phyloP scores from a whole-genome alignment of 805 yeast species.

The Candida sakaeoensis region DNA sequence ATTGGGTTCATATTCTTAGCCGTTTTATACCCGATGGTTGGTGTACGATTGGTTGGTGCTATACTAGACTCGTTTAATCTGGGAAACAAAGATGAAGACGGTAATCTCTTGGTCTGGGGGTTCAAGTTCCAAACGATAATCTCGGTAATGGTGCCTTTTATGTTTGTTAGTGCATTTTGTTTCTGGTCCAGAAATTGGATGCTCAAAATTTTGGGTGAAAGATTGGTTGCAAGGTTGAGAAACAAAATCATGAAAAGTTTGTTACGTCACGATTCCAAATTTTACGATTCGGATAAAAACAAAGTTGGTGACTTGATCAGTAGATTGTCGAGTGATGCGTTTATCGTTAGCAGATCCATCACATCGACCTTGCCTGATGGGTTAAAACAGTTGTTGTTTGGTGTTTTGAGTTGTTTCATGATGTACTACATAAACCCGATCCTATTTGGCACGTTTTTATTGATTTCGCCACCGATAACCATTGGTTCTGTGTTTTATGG shows the following conservation, averaged over 20 bases:
- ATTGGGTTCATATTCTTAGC: conserved; percentile 41
- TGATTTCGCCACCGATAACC: conserved; percentile 44
- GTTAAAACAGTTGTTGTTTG: conserved; percentile 40
- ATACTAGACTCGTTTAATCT: conserved; percentile 41
- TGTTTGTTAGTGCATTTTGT: conserved; percentile 40
- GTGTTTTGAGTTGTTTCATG: conserved; percentile 40
- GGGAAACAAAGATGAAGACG: conserved; percentile 32
- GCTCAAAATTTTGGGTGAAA: conserved; percentile 37
- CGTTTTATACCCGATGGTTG: conserved; percentile 41
- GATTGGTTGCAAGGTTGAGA: conserved; percentile 42
- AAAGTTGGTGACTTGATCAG: conserved; percentile 46
- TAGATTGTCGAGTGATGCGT: conserved; percentile 43
- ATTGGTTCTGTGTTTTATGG: conserved; percentile 45
- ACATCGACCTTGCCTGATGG: conserved; percentile 45
- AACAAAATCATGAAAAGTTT: conserved; percentile 39
- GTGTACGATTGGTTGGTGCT: conserved; percentile 41
- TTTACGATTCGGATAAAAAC: conserved; percentile 41
- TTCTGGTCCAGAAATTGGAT: conserved; percentile 48
- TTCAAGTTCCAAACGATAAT: conserved; percentile 40
- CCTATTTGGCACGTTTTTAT: conserved; percentile 40
- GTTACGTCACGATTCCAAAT: conserved; percentile 39
- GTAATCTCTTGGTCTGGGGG: conserved; percentile 42
- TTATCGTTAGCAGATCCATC: conserved; percentile 42
- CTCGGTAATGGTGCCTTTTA: conserved; percentile 41
- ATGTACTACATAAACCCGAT: conserved; percentile 42